Evolutionary conservation across 305 asterid species (phyloP), one percentile per base, ranked within the genome.

Genomic region (Withania somnifera): DNA sequence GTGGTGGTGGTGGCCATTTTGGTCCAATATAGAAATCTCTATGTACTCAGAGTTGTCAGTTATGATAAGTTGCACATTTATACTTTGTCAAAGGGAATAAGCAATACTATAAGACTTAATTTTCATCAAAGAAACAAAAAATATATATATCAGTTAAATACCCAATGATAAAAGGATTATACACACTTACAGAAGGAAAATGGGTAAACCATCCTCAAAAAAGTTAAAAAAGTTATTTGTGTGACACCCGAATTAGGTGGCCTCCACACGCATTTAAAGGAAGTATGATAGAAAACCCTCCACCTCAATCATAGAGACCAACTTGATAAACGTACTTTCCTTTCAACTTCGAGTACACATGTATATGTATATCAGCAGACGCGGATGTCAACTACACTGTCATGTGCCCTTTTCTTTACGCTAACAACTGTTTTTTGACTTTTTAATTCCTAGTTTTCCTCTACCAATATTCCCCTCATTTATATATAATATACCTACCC

Each of bases 361-460:
- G 19, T 52, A 15, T 52, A 5, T 79, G 9, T 42, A 47, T 28
- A 32, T 69, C 11, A 76, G 68, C 82, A n/a, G 51, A 87, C 89
- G 84, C 89, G 86, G 86, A 87, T 78, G 63, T 82, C 82, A 40
- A 84, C 78, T n/a, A n/a, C n/a, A n/a, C n/a, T 78, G 42, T 75
- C 81, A 75, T 50, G 83, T 86, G 80, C 11, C 42, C 60, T 19
- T 75, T 50, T 26, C 45, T 75, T 6, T 52, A 5, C 30, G 63
- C 64, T 40, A n/a, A 78, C 86, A 87, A 82, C 87, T 84, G 87
- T 57, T 30, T 30, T 24, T 52, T 14, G 14, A 34, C 28, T 22
- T 64, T 63, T 73, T 36, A 34, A 4, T 36, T 30, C 50, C 50
- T 24, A 6, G 4, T 26, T 5, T 47, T 14, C 60, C 26, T 66